Conservation (phyloP, 164 flowering plant species). For the Houttuynia cordata region DNA sequence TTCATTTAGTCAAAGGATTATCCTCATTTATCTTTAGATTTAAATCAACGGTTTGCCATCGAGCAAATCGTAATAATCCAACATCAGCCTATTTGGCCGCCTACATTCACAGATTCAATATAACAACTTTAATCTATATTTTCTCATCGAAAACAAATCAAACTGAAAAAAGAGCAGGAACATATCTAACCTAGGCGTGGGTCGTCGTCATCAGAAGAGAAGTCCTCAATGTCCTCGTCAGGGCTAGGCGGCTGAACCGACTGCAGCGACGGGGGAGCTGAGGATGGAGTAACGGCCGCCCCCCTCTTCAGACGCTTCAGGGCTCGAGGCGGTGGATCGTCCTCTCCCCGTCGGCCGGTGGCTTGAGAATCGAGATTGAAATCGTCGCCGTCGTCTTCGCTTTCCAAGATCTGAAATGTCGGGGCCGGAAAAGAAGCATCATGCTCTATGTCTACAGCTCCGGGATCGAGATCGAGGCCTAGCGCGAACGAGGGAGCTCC, state of each 20-base stretch:
- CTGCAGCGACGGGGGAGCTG: not conserved
- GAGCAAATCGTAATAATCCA: too few relatives aligned
- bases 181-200: not conserved
- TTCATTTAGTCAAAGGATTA: too few relatives aligned
- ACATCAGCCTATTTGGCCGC: too few relatives aligned
- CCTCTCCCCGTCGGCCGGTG: constrained; percentile 14
- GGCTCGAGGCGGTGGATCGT: constrained; percentile 15
- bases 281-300: not conserved
- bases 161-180: too few relatives aligned
- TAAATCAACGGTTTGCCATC: too few relatives aligned
- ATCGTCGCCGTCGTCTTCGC: not conserved
- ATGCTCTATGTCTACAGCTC: too few relatives aligned
- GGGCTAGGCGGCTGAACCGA: constrained; percentile 4
- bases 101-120: too few relatives aligned
- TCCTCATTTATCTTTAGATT: too few relatives aligned
- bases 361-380: too few relatives aligned
- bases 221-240: constrained; percentile 73
- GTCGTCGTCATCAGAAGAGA: constrained; percentile 53
- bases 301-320: constrained; percentile 47
- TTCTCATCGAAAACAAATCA: too few relatives aligned
- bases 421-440: not conserved
- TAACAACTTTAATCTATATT: too few relatives aligned
- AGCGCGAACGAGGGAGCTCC: constrained; percentile 76
- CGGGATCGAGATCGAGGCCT: constrained; percentile 55
- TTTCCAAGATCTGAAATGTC: not conserved